Percentiles rank a stretch among this genome's conserved stretches.
Conservation (phyloP, 768 basidiomycete genomes). For the Sporobolomyces pararoseus region DNA sequence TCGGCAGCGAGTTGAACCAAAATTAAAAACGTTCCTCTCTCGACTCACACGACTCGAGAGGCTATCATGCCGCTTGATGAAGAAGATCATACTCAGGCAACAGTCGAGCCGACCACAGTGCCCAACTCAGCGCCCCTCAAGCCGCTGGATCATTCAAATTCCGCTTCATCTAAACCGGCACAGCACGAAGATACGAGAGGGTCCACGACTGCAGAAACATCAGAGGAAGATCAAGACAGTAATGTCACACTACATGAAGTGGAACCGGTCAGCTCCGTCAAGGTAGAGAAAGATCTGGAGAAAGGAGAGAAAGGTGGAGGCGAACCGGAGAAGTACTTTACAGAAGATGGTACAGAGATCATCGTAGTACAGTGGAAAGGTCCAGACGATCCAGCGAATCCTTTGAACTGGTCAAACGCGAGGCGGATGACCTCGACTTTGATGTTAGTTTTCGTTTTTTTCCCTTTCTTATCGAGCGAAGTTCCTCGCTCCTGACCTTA, state of each 20-base stretch:
- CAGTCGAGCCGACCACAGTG: too few species aligned
- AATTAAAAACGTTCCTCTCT: too few species aligned
- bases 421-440: conserved; percentile 22
- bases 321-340: not conserved
- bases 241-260: conserved; percentile 9
- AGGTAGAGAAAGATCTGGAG: conserved; percentile 12
- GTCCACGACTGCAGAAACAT: too few species aligned
- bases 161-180: not conserved
- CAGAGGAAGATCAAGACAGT: conserved; percentile 2
- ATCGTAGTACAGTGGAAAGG: conserved; percentile 37
- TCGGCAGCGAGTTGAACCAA: too few species aligned
- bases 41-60: too few species aligned
- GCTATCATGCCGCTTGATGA: too few species aligned
- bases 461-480: not conserved
- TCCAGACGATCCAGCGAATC: conserved; percentile 27
- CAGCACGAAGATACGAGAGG: not conserved
- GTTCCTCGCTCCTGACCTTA: not conserved
- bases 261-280: not conserved
- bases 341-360: not conserved
- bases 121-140: too few species aligned
- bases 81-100: too few species aligned
- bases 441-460: not conserved
- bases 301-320: not conserved
- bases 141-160: too few species aligned
- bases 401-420: conserved; percentile 30